Evolutionary conservation across 352 stramenopile species (phyloP).

Genomic region (Phytophthora vignae): DNA sequence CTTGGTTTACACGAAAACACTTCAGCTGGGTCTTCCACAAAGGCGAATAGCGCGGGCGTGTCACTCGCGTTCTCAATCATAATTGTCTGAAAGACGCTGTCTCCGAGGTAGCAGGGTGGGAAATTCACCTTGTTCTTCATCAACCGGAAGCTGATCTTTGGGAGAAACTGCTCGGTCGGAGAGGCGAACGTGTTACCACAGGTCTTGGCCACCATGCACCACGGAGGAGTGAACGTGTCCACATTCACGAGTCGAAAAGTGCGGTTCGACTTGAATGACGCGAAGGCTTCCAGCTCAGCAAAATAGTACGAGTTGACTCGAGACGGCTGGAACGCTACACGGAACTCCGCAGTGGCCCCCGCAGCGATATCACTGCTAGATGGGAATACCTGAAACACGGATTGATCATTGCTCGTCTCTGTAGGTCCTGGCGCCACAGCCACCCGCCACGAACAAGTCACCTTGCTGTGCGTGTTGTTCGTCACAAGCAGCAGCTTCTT

Average conservation of each 20-base stretch:
- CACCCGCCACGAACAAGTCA: slow-evolving; percentile 81
- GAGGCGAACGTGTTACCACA: slow-evolving; percentile 91
- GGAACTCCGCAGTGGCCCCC: slow-evolving; percentile 79
- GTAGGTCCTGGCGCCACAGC: slow-evolving; percentile 33
- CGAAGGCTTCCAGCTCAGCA: slow-evolving; percentile 88
- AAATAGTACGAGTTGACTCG: slow-evolving; percentile 91
- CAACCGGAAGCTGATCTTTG: slow-evolving; percentile 79
- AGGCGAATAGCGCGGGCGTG: slow-evolving; percentile 88
- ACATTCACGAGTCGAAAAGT: slow-evolving; percentile 95
- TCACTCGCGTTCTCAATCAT: slow-evolving; percentile 89
- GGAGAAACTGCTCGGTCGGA: slow-evolving; percentile 86
- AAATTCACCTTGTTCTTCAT: slow-evolving; percentile 77
- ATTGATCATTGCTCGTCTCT: slow-evolving; percentile 13
- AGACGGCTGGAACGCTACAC: slow-evolving; percentile 82
- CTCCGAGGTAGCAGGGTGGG: slow-evolving; percentile 88
- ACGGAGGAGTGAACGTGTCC: slow-evolving; percentile 92
- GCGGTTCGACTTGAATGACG: slow-evolving; percentile 93
- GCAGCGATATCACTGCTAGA: slow-evolving; percentile 80
- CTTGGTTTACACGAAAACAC: slow-evolving; percentile 80
- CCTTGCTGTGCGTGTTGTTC: slow-evolving; percentile 90
- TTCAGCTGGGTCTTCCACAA: slow-evolving; percentile 67
- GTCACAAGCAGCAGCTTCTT: slow-evolving; percentile 83
- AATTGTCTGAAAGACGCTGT: slow-evolving; percentile 91
- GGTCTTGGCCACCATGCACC: slow-evolving; percentile 78
- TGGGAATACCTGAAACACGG: slow-evolving; percentile 82